These are phyloP conservation scores for Mediolabrus comicus DNA, from an alignment of 108 stramenopile species.

Conservation along the genomic window DNA sequence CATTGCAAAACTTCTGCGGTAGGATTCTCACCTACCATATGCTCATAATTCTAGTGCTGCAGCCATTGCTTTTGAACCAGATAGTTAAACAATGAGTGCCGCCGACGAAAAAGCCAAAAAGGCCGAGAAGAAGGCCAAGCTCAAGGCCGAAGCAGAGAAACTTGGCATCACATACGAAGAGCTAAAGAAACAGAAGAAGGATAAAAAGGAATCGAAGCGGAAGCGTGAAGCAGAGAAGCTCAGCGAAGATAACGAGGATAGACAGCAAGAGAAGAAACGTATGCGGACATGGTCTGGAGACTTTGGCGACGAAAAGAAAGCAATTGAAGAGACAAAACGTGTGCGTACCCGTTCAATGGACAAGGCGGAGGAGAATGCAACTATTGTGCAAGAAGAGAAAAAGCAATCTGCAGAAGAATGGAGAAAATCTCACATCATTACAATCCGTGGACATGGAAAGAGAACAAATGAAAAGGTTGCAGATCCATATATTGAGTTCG, in stretches of 20 bases:
- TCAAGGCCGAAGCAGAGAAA: constrained; percentile 70
- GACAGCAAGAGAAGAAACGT: constrained; percentile 71
- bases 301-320: constrained; percentile 33
- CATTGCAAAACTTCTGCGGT: not conserved
- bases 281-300: constrained; percentile 80
- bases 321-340: constrained; percentile 20
- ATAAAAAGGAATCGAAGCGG: constrained; percentile 49
- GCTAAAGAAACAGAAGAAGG: constrained; percentile 57
- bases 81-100: constrained; percentile 27
- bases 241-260: constrained; percentile 56
- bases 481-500: constrained; percentile 74
- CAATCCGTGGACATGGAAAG: constrained; percentile 64
- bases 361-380: constrained; percentile 61
- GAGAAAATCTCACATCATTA: constrained; percentile 74
- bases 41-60: not conserved
- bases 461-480: constrained; percentile 35
- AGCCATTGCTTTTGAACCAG: not conserved
- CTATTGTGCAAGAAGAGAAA: constrained; percentile 42
- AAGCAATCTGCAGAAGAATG: constrained; percentile 71
- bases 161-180: constrained; percentile 74
- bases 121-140: constrained; percentile 67
- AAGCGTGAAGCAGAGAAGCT: constrained; percentile 50
- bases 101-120: constrained; percentile 53
- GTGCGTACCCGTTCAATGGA: constrained; percentile 87
- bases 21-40: not conserved